These are phyloP conservation scores for Rhynchospora breviuscula DNA, from an alignment of 176 grass and related monocot species.

Conservation along the genomic window DNA sequence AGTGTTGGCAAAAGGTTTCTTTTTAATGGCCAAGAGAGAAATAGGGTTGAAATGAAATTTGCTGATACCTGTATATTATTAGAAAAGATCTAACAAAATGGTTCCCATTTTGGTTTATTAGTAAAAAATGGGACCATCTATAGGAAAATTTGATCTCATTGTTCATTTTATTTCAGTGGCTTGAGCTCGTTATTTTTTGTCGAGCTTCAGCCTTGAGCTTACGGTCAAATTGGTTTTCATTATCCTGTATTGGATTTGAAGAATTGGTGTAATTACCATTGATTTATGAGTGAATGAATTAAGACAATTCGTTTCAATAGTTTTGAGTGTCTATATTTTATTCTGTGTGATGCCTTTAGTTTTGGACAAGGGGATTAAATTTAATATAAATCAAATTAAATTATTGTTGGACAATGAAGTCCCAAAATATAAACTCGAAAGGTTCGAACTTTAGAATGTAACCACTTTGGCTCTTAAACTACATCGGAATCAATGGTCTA, in stretches of 20 bases:
- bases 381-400: background rate
- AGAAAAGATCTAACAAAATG: conserved; percentile 11
- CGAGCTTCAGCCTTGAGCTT: background rate
- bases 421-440: conserved; percentile 11
- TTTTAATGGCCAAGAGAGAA: background rate
- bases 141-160: conserved; percentile 5
- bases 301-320: conserved; percentile 2
- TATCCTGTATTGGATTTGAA: background rate
- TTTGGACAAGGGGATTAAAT: background rate
- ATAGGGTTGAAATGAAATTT: conserved; percentile 1
- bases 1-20: background rate
- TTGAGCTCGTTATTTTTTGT: conserved; percentile 26
- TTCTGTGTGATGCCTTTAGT: conserved; percentile 48
- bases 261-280: background rate
- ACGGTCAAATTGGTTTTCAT: conserved; percentile 1
- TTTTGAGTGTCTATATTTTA: conserved; percentile 33
- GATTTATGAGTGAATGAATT: conserved; percentile 41
- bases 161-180: background rate
- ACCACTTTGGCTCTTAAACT: background rate
- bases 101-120: conserved; percentile 28
- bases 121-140: conserved; percentile 5
- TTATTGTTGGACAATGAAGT: background rate
- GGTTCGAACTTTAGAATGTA: background rate
- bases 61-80: conserved; percentile 5
- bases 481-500: background rate